Evolutionary conservation across 257 asterid genomes (phyloP).

Genomic region (Nicotiana benthamiana): DNA sequence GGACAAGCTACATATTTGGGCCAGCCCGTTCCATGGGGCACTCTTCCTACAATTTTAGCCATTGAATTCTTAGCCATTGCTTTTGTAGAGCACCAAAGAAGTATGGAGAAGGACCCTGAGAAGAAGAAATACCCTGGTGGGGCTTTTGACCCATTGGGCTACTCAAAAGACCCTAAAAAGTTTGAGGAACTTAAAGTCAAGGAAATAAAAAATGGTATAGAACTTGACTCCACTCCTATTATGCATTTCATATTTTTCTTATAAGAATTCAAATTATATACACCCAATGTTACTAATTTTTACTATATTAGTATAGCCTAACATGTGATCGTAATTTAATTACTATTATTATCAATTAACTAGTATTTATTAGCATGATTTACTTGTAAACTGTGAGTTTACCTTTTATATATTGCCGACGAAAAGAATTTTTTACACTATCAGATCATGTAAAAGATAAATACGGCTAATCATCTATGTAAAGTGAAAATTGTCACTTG

Average conservation of each 20-base stretch:
- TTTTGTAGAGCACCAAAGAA: constrained; percentile 91
- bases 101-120: constrained; percentile 85
- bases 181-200: constrained; percentile 68
- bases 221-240: not conserved
- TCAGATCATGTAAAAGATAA: no score
- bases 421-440: no score
- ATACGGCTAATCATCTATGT: no score
- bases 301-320: not conserved
- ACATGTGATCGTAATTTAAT: not conserved
- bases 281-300: not conserved
- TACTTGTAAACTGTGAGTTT: no score
- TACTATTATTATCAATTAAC: no score
- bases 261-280: not conserved
- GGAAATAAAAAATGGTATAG: constrained; percentile 85
- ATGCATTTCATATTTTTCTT: not conserved
- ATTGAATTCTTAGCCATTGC: constrained; percentile 83
- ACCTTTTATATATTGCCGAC: no score
- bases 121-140: constrained; percentile 98
- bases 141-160: constrained; percentile 89
- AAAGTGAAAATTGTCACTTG: no score
- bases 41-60: constrained; percentile 77
- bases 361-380: no score
- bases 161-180: constrained; percentile 80
- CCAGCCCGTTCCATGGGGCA: constrained; percentile 96
- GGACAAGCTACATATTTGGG: constrained; percentile 96